Evolutionary conservation across 2,329 filamentous ascomycete species (phyloP).

Genomic region (Myriosclerotinia scirpicola): DNA sequence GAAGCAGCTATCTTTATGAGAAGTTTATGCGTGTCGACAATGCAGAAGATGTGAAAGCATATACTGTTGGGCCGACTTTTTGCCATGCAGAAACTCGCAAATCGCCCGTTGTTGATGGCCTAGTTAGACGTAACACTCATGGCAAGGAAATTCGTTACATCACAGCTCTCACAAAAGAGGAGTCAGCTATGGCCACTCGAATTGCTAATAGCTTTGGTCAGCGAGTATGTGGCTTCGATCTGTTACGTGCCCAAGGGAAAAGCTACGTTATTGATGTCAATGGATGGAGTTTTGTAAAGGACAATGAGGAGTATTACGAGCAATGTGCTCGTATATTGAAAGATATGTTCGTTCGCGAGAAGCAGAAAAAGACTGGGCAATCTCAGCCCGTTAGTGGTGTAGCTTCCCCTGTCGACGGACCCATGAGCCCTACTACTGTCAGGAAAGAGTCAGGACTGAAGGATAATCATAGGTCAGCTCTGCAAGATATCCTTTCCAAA

Average conservation of each 20-base stretch:
- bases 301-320: conserved; percentile 98
- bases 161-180: conserved; percentile 76
- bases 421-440: conserved; percentile 24
- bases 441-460: conserved; percentile 39
- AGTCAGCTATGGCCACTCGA: conserved; percentile 81
- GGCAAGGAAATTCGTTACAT: conserved; percentile 97
- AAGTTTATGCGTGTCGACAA: conserved; percentile 97
- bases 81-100: conserved; percentile 98
- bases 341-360: conserved; percentile 84
- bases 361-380: conserved; percentile 52
- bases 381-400: conserved; percentile 42
- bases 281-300: conserved; percentile 99
- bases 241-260: conserved; percentile 81
- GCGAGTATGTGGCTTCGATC: conserved; percentile 91
- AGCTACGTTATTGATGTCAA: conserved; percentile 99
- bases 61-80: conserved; percentile 89
- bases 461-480: conserved; percentile 48
- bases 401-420: conserved; percentile 29
- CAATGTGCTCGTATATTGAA: conserved; percentile 82
- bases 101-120: conserved; percentile 92
- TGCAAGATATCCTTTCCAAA: conserved; percentile 59
- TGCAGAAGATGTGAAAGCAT: conserved; percentile 96
- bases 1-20: conserved; percentile 91
- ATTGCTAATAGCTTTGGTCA: conserved; percentile 93
- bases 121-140: conserved; percentile 93